phyloP scores from a whole-genome alignment of 139 green algal species.

The Chlamydomonas sphaeroides region DNA sequence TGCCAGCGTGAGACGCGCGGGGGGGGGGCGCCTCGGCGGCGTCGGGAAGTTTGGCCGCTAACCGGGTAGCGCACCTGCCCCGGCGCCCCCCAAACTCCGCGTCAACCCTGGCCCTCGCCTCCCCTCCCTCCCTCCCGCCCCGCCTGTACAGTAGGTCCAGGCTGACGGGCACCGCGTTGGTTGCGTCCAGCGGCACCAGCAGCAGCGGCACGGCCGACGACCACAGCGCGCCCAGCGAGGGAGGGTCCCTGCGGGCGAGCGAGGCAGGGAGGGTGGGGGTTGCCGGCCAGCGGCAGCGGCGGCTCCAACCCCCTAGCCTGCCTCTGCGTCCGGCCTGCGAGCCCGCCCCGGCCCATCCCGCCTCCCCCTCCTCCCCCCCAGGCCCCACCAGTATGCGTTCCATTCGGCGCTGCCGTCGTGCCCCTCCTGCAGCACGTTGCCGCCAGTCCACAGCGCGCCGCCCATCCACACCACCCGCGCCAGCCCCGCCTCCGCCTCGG shows the following conservation, averaged over 20 bases:
- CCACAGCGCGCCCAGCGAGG: constrained; percentile 30
- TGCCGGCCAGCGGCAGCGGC: too few relatives aligned
- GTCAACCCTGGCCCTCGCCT: too few relatives aligned
- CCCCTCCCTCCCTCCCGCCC: background rate
- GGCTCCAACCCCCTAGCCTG: too few relatives aligned
- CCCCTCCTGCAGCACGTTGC: constrained; percentile 25
- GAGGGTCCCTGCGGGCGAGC: constrained; percentile 1
- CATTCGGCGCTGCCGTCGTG: constrained; percentile 49
- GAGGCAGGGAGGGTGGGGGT: background rate
- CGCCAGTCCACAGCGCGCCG: constrained; percentile 15
- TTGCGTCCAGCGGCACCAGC: constrained; percentile 45
- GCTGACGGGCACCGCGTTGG: constrained; percentile 34
- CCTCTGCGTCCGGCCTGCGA: too few relatives aligned
- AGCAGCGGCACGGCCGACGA: constrained; percentile 17
- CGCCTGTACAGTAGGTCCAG: background rate
- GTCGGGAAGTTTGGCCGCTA: too few relatives aligned
- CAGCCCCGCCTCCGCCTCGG: background rate
- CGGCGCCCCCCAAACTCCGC: too few relatives aligned
- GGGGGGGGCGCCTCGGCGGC: too few relatives aligned
- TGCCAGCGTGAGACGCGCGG: too few relatives aligned
- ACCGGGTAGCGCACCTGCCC: too few relatives aligned
- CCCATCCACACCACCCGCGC: constrained; percentile 47
- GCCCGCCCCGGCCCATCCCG: background rate
- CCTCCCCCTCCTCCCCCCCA: background rate
- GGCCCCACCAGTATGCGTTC: constrained; percentile 39